phyloP scores from a whole-genome alignment of 768 basidiomycete species.

The Pleurotus giganteus region DNA sequence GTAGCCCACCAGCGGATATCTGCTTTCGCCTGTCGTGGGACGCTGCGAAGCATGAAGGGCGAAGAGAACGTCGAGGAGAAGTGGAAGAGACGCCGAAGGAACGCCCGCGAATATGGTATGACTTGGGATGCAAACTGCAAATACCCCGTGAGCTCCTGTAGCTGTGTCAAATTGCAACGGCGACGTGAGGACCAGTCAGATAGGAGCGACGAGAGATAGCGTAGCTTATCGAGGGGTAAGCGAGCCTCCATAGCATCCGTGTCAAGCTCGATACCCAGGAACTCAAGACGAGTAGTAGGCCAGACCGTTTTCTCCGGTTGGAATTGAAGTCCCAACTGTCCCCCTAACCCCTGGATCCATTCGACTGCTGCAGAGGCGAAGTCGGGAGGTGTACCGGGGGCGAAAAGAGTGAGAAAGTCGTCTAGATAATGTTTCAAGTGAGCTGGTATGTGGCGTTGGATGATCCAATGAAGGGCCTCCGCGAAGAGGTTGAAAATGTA shows the following conservation, averaged over 20 bases:
- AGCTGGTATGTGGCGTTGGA: constrained; percentile 29
- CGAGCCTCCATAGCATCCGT: constrained; percentile 27
- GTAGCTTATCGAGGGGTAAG: constrained; percentile 29
- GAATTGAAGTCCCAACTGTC: constrained; percentile 28
- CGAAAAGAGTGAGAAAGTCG: constrained; percentile 30
- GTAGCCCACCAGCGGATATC: constrained; percentile 32
- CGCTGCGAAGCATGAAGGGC: constrained; percentile 15
- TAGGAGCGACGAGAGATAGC: constrained; percentile 21
- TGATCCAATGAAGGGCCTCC: too few relatives aligned
- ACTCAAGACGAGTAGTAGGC: constrained; percentile 12
- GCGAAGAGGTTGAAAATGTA: too few relatives aligned
- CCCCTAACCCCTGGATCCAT: constrained; percentile 27
- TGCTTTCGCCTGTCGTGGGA: constrained; percentile 18
- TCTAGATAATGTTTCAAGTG: constrained; percentile 31
- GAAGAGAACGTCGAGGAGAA: constrained; percentile 26
- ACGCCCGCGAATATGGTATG: constrained; percentile 12
- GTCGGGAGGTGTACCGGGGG: background rate
- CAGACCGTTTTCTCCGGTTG: constrained; percentile 24
- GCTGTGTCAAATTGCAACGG: constrained; percentile 5
- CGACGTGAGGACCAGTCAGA: constrained; percentile 21
- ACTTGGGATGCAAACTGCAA: constrained; percentile 16
- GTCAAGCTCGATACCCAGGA: background rate
- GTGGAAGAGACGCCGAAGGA: constrained; percentile 18
- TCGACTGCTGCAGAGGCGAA: constrained; percentile 18
- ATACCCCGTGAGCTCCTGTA: constrained; percentile 15